These are phyloP conservation scores for Sporisorium iseilematis-ciliati DNA, from an alignment of 1,284 basidiomycete genomes.

Conservation along the genomic window DNA sequence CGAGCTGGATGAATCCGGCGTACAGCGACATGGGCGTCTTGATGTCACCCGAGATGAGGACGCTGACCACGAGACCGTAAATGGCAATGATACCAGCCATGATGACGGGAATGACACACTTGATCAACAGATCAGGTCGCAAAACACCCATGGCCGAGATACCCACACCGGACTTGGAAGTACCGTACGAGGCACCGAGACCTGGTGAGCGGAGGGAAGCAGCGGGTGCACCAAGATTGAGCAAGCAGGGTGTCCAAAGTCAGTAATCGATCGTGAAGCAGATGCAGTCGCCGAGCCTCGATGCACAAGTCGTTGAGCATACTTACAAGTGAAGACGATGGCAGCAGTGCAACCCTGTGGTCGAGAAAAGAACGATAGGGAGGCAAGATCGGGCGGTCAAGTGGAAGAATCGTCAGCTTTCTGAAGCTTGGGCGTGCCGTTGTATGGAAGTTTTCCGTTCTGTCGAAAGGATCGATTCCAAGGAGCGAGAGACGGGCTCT, in stretches of 20 bases:
- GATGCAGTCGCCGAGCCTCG: not conserved
- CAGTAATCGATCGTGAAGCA: slow-evolving; percentile 7
- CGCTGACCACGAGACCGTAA: slow-evolving; percentile 76
- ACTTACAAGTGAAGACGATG: slow-evolving; percentile 96
- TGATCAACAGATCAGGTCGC: slow-evolving; percentile 98
- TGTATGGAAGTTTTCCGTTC: not conserved
- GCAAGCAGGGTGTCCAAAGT: not conserved
- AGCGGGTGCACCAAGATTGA: not conserved
- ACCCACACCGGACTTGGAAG: slow-evolving; percentile 96
- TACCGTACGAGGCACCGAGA: slow-evolving; percentile 95
- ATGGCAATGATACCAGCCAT: slow-evolving; percentile 97
- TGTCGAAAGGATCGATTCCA: not conserved
- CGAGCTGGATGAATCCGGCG: slow-evolving; percentile 94
- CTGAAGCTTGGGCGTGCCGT: not conserved
- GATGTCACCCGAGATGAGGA: slow-evolving; percentile 71
- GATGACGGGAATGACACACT: slow-evolving; percentile 95
- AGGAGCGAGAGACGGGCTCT: not conserved
- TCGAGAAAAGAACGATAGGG: not conserved
- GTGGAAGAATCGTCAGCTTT: not conserved
- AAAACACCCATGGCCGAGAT: slow-evolving; percentile 95
- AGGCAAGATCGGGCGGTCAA: not conserved
- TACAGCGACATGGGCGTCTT: slow-evolving; percentile 74
- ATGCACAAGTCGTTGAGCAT: not conserved
- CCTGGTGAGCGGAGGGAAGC: slow-evolving; percentile 70
- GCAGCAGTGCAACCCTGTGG: slow-evolving; percentile 90